phyloP scores from a whole-genome alignment of 2,329 filamentous ascomycete genomes.

The Grosmannia serpens region DNA sequence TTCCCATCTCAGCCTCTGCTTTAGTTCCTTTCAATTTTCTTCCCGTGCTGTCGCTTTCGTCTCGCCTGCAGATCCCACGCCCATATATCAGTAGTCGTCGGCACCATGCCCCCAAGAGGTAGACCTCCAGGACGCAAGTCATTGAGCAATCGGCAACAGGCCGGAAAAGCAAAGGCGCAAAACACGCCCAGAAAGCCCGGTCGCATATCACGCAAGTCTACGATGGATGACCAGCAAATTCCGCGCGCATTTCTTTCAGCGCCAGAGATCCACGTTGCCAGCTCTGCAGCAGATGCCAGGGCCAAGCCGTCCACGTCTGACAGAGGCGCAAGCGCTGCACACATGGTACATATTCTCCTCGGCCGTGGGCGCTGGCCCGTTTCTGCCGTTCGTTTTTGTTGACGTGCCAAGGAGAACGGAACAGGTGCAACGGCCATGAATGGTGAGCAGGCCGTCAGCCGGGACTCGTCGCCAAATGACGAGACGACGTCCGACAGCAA shows the following conservation, averaged over 20 bases:
- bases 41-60: background rate
- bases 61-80: background rate
- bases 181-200: background rate
- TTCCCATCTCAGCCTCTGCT: background rate
- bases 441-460: background rate
- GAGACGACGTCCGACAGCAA: background rate
- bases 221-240: background rate
- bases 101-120: constrained; percentile 9
- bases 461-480: background rate
- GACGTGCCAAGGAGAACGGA: background rate
- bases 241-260: background rate
- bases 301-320: background rate
- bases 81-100: background rate
- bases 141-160: background rate
- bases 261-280: constrained; percentile 1
- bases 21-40: background rate
- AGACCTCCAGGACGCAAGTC: constrained; percentile 10
- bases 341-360: background rate
- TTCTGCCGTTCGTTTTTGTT: background rate
- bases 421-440: background rate
- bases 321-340: too few relatives aligned
- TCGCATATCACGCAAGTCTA: background rate
- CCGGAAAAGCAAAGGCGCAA: background rate
- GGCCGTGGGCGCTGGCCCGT: background rate
- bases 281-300: background rate